Conservation (phyloP, 2,329 filamentous ascomycete genomes). For the Cladophialophora chaetospira region DNA sequence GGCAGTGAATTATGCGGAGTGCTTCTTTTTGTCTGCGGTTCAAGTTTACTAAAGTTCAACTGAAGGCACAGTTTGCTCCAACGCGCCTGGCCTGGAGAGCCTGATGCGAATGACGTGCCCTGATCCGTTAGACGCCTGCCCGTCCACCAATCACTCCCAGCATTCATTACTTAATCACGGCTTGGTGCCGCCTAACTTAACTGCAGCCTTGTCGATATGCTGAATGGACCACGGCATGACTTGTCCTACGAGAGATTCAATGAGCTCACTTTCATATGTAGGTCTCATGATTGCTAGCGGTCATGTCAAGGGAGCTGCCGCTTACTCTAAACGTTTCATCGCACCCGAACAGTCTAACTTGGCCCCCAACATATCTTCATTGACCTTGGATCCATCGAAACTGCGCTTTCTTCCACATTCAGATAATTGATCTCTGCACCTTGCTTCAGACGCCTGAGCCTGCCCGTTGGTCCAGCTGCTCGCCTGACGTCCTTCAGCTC, state of each 20-base stretch:
- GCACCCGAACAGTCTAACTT: background rate
- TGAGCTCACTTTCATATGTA: too few relatives aligned
- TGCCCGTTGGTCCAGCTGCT: slow-evolving; percentile 42
- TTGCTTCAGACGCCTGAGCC: slow-evolving; percentile 41
- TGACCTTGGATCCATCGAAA: slow-evolving; percentile 44
- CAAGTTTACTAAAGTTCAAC: slow-evolving; percentile 2
- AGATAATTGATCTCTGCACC: slow-evolving; percentile 34
- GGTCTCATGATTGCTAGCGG: too few relatives aligned
- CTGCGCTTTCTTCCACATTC: slow-evolving; percentile 36
- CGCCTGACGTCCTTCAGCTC: slow-evolving; percentile 42
- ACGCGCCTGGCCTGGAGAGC: slow-evolving; percentile 9
- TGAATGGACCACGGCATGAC: background rate
- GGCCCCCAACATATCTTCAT: slow-evolving; percentile 50
- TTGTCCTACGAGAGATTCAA: background rate
- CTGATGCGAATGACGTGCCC: slow-evolving; percentile 13
- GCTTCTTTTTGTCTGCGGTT: slow-evolving; percentile 7
- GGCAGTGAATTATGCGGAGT: background rate
- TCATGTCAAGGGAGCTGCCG: background rate
- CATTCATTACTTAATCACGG: background rate
- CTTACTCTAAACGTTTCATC: background rate
- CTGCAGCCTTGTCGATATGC: background rate
- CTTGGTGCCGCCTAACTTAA: too few relatives aligned
- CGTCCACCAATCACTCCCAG: background rate
- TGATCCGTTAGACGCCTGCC: background rate
- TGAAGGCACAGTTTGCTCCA: slow-evolving; percentile 1